These are phyloP conservation scores for Xylariaceae sp. DNA, from an alignment of 2,329 filamentous ascomycete genomes.

Conservation along the genomic window DNA sequence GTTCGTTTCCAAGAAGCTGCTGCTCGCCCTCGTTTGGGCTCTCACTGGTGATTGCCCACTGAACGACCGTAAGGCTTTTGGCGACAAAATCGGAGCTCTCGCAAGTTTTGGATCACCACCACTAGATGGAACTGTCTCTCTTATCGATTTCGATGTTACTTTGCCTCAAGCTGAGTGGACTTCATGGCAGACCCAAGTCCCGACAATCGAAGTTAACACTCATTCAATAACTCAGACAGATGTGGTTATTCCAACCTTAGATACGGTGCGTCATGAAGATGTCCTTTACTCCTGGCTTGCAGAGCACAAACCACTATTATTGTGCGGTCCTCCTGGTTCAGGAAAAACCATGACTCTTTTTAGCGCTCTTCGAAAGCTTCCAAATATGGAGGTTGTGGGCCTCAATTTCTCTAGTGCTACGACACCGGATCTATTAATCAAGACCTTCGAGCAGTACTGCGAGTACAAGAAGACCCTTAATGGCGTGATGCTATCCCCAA, in stretches of 20 bases:
- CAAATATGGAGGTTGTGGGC: slow-evolving; percentile 98
- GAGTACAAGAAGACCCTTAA: slow-evolving; percentile 99
- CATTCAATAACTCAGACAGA: slow-evolving; percentile 98
- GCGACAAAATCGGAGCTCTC: slow-evolving; percentile 75
- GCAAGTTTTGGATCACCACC: slow-evolving; percentile 83
- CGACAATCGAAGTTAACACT: slow-evolving; percentile 92
- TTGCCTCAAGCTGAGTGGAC: slow-evolving; percentile 86
- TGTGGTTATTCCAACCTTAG: slow-evolving; percentile 94
- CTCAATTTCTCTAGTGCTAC: slow-evolving; percentile 99
- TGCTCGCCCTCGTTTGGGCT: slow-evolving; percentile 91
- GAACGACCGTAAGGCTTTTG: slow-evolving; percentile 80
- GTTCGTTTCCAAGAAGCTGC: slow-evolving; percentile 88
- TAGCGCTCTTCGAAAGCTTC: slow-evolving; percentile 91
- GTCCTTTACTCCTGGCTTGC: slow-evolving; percentile 99
- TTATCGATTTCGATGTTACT: slow-evolving; percentile 93
- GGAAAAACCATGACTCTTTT: slow-evolving; percentile 99
- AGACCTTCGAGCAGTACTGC: slow-evolving; percentile 99
- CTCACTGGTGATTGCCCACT: slow-evolving; percentile 93
- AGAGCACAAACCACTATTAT: slow-evolving; percentile 92
- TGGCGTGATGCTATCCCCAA: slow-evolving; percentile 90
- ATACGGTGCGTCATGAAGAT: slow-evolving; percentile 96
- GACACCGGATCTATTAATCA: slow-evolving; percentile 94
- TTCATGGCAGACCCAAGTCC: slow-evolving; percentile 92
- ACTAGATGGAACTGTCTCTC: slow-evolving; percentile 70
- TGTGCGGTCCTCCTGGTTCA: slow-evolving; percentile 95